Evolutionary conservation across 1,139 yeast genomes (phyloP).

Genomic region (Kodamaea ohmeri): DNA sequence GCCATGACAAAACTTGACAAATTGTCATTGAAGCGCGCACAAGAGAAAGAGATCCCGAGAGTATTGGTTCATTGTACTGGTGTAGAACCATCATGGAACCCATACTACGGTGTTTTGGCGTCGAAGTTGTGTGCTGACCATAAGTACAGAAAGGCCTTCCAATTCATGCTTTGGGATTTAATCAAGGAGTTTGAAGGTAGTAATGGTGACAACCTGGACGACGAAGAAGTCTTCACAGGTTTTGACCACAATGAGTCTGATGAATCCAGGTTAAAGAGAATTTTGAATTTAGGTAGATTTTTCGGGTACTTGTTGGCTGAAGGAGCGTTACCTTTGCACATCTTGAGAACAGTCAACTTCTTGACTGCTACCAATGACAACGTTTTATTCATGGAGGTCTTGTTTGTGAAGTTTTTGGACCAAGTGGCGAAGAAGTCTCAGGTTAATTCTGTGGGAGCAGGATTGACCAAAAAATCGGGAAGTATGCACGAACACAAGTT

Average conservation of each 20-base stretch:
- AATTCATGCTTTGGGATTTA: conserved; percentile 87
- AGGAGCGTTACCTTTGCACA: conserved; percentile 68
- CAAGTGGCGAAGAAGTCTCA: conserved; percentile 65
- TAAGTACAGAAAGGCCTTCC: conserved; percentile 75
- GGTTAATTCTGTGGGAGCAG: conserved; percentile 47
- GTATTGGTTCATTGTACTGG: conserved; percentile 84
- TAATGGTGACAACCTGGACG: conserved; percentile 37
- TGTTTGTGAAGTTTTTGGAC: conserved; percentile 67
- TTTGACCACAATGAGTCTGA: conserved; percentile 42
- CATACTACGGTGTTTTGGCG: conserved; percentile 84
- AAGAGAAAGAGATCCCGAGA: conserved; percentile 82
- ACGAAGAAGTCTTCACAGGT: conserved; percentile 33
- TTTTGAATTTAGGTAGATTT: conserved; percentile 74
- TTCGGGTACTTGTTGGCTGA: conserved; percentile 74
- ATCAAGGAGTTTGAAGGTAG: conserved; percentile 64
- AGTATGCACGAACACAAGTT: conserved; percentile 41
- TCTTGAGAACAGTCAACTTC: conserved; percentile 72
- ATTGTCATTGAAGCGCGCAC: conserved; percentile 73
- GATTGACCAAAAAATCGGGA: conserved; percentile 32
- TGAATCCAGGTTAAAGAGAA: conserved; percentile 48
- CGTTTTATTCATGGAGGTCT: conserved; percentile 66
- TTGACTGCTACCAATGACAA: conserved; percentile 67
- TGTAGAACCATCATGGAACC: conserved; percentile 82
- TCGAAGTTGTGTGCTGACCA: conserved; percentile 69
- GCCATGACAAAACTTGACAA: conserved; percentile 82